Conservation (phyloP, 2,329 filamentous ascomycete genomes). For the Penicillium sp. region DNA sequence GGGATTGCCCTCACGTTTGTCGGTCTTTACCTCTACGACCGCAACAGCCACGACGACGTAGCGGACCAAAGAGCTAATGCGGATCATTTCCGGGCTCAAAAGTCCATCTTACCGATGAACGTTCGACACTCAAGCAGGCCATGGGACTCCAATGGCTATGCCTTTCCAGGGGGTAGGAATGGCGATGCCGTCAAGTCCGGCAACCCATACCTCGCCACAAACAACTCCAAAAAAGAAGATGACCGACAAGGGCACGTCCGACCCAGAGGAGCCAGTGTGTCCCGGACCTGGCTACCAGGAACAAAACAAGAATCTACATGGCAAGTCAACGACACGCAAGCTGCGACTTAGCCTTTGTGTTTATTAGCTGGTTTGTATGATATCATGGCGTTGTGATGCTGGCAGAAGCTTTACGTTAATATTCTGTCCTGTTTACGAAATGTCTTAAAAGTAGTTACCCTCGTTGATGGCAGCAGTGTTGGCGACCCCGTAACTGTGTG, state of each 20-base stretch:
- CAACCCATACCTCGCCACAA: constrained; percentile 15
- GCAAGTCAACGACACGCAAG: constrained; percentile 53
- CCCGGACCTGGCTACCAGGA: constrained; percentile 66
- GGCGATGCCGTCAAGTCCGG: constrained; percentile 23
- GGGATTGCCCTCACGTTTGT: constrained; percentile 89
- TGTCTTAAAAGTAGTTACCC: neutral
- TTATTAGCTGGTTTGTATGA: constrained; percentile 12
- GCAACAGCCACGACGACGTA: constrained; percentile 83
- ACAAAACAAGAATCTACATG: constrained; percentile 88
- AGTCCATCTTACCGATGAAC: constrained; percentile 68
- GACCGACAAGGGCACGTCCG: constrained; percentile 48
- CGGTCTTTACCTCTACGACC: constrained; percentile 92
- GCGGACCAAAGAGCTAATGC: constrained; percentile 74
- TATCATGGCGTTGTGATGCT: constrained; percentile 16
- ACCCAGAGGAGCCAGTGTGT: constrained; percentile 41
- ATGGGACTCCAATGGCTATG: constrained; percentile 40
- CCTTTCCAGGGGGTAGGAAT: constrained; percentile 31
- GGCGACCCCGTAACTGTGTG: neutral
- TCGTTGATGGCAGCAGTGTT: neutral
- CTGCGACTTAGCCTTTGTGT: constrained; percentile 18
- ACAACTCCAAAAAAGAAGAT: constrained; percentile 44
- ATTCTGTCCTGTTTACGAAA: neutral
- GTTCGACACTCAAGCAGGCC: constrained; percentile 36
- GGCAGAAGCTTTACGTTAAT: neutral
- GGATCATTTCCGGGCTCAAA: constrained; percentile 63